Evolutionary conservation across 164 flowering plant species (phyloP).

Genomic region (Chimonanthus salicifolius): DNA sequence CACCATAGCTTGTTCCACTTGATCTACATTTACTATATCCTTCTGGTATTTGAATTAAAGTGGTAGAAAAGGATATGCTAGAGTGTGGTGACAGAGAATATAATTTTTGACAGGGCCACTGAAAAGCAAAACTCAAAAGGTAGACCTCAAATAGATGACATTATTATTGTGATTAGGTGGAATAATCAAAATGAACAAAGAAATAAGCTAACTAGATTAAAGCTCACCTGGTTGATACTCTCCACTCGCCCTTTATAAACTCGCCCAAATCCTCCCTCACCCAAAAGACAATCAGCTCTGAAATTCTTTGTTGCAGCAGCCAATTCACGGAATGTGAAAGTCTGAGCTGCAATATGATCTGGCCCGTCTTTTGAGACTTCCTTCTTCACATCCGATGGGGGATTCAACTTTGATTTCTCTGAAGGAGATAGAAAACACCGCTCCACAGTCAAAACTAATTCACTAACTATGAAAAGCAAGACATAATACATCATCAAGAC

Average conservation of each 20-base stretch:
- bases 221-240: slow-evolving; percentile 47
- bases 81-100: too few relatives aligned
- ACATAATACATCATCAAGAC: neutral
- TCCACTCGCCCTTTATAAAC: slow-evolving; percentile 68
- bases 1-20: too few relatives aligned
- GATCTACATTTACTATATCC: too few relatives aligned
- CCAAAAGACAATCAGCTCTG: slow-evolving; percentile 54
- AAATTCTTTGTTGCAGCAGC: slow-evolving; percentile 65
- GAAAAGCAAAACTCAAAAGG: too few relatives aligned
- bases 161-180: neutral
- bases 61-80: too few relatives aligned
- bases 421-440: neutral
- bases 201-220: neutral
- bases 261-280: slow-evolving; percentile 89
- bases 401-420: slow-evolving; percentile 16
- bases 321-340: slow-evolving; percentile 59
- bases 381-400: slow-evolving; percentile 17
- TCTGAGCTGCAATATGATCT: slow-evolving; percentile 37
- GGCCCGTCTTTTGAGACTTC: slow-evolving; percentile 32
- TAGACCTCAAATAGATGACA: neutral
- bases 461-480: neutral
- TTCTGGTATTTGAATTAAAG: too few relatives aligned
- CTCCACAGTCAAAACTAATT: neutral
- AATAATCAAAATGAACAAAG: too few relatives aligned
- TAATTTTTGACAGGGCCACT: too few relatives aligned